Evolutionary conservation across 352 stramenopile species (phyloP).

Genomic region (Aphanomyces euteiches): DNA sequence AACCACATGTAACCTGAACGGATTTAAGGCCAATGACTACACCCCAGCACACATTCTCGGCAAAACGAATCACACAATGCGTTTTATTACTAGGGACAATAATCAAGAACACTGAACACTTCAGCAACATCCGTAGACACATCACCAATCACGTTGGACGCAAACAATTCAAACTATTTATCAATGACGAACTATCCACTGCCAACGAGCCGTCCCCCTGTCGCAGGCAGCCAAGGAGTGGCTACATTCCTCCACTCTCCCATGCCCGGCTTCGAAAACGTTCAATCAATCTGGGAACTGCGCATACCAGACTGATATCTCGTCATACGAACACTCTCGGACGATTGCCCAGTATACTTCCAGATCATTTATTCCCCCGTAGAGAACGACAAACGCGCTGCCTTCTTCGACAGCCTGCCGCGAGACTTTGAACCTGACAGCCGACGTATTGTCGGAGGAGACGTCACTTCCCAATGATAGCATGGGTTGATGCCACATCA

Average conservation of each 20-base stretch:
- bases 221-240: neutral
- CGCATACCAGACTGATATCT: neutral
- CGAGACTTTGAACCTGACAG: neutral
- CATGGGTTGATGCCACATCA: too few species aligned
- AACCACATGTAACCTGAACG: constrained; percentile 19
- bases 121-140: constrained; percentile 7
- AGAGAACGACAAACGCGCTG: neutral
- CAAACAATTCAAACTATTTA: too few species aligned
- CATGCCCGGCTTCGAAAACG: neutral
- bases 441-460: neutral
- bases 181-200: neutral
- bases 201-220: neutral
- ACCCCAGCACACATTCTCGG: neutral
- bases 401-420: neutral
- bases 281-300: neutral
- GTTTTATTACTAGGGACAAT: constrained; percentile 20
- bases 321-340: neutral
- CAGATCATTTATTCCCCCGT: constrained; percentile 3
- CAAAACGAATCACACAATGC: constrained; percentile 9
- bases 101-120: neutral
- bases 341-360: neutral
- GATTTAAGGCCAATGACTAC: neutral
- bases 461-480: neutral
- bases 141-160: constrained; percentile 17
- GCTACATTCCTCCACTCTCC: constrained; percentile 4